Percentiles rank a stretch among this genome's conserved stretches.
Evolutionary conservation across 768 basidiomycete genomes (phyloP).

Genomic region (Holtermanniella nyarrowii): DNA sequence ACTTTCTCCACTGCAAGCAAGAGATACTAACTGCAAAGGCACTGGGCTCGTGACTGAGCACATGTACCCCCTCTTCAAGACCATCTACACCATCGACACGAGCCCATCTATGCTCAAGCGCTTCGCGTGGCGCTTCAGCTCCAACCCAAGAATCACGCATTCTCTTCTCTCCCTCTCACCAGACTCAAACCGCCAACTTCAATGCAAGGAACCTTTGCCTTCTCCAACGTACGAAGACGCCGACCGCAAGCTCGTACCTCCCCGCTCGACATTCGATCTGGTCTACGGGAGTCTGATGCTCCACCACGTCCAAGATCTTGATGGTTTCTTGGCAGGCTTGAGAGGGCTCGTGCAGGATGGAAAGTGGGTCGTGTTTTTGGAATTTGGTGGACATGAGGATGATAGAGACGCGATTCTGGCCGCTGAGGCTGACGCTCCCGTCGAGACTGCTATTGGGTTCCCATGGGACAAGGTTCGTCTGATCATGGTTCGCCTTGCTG

Average conservation of each 20-base stretch:
- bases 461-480: background rate
- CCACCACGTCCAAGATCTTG: constrained; percentile 25
- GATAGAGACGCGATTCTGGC: constrained; percentile 2
- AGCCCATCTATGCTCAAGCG: constrained; percentile 21
- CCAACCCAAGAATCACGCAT: constrained; percentile 10
- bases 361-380: constrained; percentile 25
- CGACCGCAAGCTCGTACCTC: constrained; percentile 10
- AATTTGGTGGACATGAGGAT: constrained; percentile 18
- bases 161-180: constrained; percentile 18
- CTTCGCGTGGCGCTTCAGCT: constrained; percentile 3
- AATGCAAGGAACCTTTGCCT: background rate
- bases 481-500: background rate
- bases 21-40: constrained; percentile 6
- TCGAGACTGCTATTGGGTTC: no score
- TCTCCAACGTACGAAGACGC: constrained; percentile 9
- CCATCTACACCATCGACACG: constrained; percentile 24
- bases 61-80: constrained; percentile 9
- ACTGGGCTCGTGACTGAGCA: constrained; percentile 23
- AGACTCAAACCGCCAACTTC: constrained; percentile 11
- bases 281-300: constrained; percentile 20
- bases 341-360: constrained; percentile 12
- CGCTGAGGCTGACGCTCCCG: background rate
- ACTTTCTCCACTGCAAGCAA: background rate
- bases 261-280: constrained; percentile 13
- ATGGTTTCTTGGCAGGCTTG: constrained; percentile 10